Conservation (phyloP, 768 basidiomycete species). For the Russula emetica region DNA sequence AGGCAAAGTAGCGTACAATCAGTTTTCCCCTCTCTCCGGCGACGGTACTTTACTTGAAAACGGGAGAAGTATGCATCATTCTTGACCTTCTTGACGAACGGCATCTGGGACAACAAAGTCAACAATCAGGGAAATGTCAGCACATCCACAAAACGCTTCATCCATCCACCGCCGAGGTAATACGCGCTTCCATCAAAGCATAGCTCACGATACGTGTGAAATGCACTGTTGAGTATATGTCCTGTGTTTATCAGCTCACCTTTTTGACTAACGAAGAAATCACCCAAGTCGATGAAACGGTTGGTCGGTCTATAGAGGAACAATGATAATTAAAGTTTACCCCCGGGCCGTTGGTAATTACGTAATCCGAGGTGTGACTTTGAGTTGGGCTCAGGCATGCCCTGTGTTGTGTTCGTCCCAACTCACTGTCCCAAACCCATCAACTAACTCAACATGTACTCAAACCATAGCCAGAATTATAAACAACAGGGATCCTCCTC, state of each 20-base stretch:
- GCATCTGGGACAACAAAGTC: slow-evolving; percentile 52
- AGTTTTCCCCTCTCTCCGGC: slow-evolving; percentile 97
- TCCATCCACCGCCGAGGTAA: slow-evolving; percentile 31
- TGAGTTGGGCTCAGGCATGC: not conserved
- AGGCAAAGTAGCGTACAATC: slow-evolving; percentile 58
- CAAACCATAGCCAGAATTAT: slow-evolving; percentile 48
- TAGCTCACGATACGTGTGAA: not conserved
- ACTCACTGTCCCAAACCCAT: too few relatives aligned
- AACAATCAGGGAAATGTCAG: slow-evolving; percentile 8
- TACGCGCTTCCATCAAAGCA: slow-evolving; percentile 29
- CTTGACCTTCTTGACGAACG: slow-evolving; percentile 97
- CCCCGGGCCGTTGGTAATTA: slow-evolving; percentile 8
- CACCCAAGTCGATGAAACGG: slow-evolving; percentile 5
- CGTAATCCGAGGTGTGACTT: not conserved
- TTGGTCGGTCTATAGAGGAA: not conserved
- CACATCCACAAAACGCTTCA: slow-evolving; percentile 32
- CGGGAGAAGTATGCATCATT: slow-evolving; percentile 96
- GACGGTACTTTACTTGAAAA: slow-evolving; percentile 97
- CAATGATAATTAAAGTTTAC: slow-evolving; percentile 5
- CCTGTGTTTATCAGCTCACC: slow-evolving; percentile 6
- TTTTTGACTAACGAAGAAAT: slow-evolving; percentile 6
- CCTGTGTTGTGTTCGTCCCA: not conserved
- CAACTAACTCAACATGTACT: slow-evolving; percentile 39
- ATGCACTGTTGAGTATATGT: not conserved
- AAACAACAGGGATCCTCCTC: slow-evolving; percentile 24